These are phyloP conservation scores for Brassica cretica DNA, from an alignment of 345 rosid species.

Conservation along the genomic window DNA sequence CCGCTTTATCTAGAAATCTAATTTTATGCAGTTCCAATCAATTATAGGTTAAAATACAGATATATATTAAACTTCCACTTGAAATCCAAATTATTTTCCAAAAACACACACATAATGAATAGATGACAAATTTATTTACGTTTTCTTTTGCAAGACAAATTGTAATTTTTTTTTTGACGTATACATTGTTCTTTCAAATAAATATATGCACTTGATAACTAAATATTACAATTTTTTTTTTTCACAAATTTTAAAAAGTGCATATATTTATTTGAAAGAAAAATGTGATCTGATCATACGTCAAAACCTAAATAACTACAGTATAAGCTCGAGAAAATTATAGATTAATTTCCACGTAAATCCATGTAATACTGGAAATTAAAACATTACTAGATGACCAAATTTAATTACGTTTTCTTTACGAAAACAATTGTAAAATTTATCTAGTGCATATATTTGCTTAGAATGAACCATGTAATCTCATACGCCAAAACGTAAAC, in stretches of 20 bases:
- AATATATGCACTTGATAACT: not conserved
- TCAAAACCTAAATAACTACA: not conserved
- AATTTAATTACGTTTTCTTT: not conserved
- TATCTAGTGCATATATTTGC: not conserved
- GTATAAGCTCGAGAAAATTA: not conserved
- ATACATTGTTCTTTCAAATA: no score
- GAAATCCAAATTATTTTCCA: not conserved
- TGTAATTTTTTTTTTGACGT: not conserved
- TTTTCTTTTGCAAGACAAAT: not conserved
- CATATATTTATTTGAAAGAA: not conserved
- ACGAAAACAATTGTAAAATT: not conserved
- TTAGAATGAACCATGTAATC: not conserved
- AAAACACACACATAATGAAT: not conserved
- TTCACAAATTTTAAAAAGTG: not conserved
- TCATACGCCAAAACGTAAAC: not conserved
- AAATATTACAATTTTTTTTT: no score
- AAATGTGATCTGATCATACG: not conserved
- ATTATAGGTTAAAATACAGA: not conserved
- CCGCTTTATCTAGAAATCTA: conserved; percentile 73
- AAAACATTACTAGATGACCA: not conserved
- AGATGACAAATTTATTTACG: not conserved
- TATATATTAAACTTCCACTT: not conserved
- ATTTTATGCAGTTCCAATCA: not conserved
- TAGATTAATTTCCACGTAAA: not conserved
- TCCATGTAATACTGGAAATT: not conserved